Evolutionary conservation across 495 filamentous ascomycete species (phyloP).

Genomic region (Ascodesmis nigricans): DNA sequence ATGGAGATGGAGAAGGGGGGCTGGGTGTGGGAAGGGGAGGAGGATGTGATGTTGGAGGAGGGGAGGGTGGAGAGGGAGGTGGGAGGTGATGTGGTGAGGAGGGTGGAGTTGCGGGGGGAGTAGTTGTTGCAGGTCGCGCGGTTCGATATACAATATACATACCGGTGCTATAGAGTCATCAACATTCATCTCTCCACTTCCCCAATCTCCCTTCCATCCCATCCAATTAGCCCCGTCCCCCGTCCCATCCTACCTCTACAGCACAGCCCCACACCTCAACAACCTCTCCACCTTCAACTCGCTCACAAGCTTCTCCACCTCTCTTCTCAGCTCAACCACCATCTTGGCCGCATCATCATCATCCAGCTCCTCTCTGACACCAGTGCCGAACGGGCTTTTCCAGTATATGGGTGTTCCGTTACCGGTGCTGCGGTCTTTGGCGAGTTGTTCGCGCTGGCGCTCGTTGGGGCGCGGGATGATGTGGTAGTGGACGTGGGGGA

Average conservation of each 20-base stretch:
- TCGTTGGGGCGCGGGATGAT: slow-evolving; percentile 49
- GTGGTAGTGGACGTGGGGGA: slow-evolving; percentile 82
- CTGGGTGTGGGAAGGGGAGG: background rate
- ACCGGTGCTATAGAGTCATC: background rate
- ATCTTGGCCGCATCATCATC: slow-evolving; percentile 55
- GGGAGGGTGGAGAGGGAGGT: background rate
- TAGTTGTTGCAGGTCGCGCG: too few relatives aligned
- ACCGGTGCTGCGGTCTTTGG: slow-evolving; percentile 25
- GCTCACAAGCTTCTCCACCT: slow-evolving; percentile 33
- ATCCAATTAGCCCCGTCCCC: background rate
- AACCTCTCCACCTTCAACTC: slow-evolving; percentile 27
- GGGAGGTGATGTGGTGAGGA: background rate
- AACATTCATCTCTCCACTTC: background rate
- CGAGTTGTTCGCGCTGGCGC: slow-evolving; percentile 24
- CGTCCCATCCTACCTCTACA: background rate
- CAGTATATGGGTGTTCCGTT: slow-evolving; percentile 35
- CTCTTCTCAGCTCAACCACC: slow-evolving; percentile 37
- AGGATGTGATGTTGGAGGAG: too few relatives aligned
- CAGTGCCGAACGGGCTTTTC: slow-evolving; percentile 64
- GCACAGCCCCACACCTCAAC: slow-evolving; percentile 24
- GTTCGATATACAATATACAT: background rate
- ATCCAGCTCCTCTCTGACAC: slow-evolving; percentile 60
- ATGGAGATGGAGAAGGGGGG: slow-evolving; percentile 44
- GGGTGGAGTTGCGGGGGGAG: background rate
- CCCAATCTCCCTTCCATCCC: background rate